These are phyloP conservation scores for Lodderomyces jiufengensis DNA, from an alignment of 1,139 yeast genomes.

Conservation along the genomic window DNA sequence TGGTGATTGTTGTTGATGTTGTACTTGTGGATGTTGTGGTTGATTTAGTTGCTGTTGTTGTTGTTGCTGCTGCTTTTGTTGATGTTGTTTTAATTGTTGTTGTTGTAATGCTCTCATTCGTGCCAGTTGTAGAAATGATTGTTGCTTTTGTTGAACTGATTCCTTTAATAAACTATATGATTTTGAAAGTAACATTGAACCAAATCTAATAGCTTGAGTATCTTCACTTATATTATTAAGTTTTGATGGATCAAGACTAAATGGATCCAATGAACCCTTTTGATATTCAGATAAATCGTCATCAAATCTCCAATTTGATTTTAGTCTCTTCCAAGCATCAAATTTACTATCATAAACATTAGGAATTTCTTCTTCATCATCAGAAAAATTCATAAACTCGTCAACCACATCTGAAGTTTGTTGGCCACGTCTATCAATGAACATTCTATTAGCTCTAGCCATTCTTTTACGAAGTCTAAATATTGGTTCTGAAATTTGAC, in stretches of 20 bases:
- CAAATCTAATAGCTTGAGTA: slow-evolving; percentile 87
- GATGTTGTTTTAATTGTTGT: slow-evolving; percentile 28
- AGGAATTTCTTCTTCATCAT: slow-evolving; percentile 15
- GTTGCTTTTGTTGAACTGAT: slow-evolving; percentile 47
- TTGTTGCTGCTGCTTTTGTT: slow-evolving; percentile 28
- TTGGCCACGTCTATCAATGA: slow-evolving; percentile 67
- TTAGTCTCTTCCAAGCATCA: slow-evolving; percentile 53
- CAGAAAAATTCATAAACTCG: slow-evolving; percentile 32
- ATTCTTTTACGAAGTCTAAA: slow-evolving; percentile 69
- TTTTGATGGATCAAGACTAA: slow-evolving; percentile 62
- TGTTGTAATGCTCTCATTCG: slow-evolving; percentile 46
- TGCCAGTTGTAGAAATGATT: slow-evolving; percentile 41
- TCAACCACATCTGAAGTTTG: slow-evolving; percentile 33
- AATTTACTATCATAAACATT: slow-evolving; percentile 50
- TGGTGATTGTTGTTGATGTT: slow-evolving; percentile 6
- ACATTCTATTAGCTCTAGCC: slow-evolving; percentile 69
- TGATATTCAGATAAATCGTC: slow-evolving; percentile 52
- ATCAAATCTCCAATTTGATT: slow-evolving; percentile 77
- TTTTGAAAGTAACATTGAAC: slow-evolving; percentile 84
- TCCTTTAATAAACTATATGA: slow-evolving; percentile 69
- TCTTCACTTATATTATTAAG: slow-evolving; percentile 81
- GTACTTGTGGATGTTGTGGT: slow-evolving; percentile 34
- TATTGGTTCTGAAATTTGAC: slow-evolving; percentile 49
- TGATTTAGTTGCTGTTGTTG: slow-evolving; percentile 25
- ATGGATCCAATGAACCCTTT: slow-evolving; percentile 48